Conservation (phyloP, 176 grass and related monocot genomes). For the Olyra latifolia region DNA sequence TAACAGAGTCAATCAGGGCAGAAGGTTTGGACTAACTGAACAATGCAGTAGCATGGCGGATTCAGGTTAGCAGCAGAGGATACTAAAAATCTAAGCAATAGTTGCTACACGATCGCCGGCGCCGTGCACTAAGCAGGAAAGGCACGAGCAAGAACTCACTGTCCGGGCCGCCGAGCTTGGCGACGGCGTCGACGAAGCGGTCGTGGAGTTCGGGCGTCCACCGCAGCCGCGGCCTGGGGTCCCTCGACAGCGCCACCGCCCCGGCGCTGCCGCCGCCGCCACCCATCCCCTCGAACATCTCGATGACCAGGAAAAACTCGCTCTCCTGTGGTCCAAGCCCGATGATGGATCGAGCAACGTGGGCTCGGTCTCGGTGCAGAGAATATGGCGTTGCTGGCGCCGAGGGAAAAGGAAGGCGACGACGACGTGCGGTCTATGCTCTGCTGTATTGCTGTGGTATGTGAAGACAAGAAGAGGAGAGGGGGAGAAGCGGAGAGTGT, state of each 20-base stretch:
- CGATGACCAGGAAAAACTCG: not conserved
- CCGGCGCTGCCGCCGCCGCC: not conserved
- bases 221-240: constrained; percentile 71
- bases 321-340: not conserved
- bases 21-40: not conserved
- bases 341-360: not conserved
- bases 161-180: constrained; percentile 86
- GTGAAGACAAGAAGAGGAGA: constrained; percentile 29
- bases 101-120: not conserved
- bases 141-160: constrained; percentile 39
- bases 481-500: constrained; percentile 17
- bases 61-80: not conserved
- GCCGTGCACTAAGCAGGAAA: not conserved
- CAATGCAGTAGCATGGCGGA: not conserved
- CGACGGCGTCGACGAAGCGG: constrained; percentile 84
- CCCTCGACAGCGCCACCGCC: constrained; percentile 29
- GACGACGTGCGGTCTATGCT: not conserved
- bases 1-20: not conserved
- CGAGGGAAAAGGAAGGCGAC: not conserved
- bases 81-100: not conserved
- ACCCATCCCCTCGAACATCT: constrained; percentile 38
- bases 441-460: not conserved
- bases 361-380: not conserved
- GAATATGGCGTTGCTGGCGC: constrained; percentile 3
- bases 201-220: constrained; percentile 96